Evolutionary conservation across 2,329 filamentous ascomycete genomes (phyloP), one percentile per base, ranked within the genome.

Genomic region (Colletotrichum higginsianum): DNA sequence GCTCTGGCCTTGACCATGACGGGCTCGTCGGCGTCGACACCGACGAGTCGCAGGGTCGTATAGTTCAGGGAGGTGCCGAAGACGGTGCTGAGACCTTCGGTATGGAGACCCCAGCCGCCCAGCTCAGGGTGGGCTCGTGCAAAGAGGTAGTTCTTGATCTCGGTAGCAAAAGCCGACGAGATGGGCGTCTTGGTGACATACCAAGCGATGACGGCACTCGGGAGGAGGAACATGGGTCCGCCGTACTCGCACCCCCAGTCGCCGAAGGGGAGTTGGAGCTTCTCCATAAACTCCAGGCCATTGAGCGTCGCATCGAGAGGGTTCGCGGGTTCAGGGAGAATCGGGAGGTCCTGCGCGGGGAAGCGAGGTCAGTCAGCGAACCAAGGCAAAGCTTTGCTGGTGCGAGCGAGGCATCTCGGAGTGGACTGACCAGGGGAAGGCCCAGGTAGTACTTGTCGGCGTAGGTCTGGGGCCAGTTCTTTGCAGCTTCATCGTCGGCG

Each of bases 161-260:
- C 96, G 55, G 91, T 94, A 26, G 92, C 91, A 80, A 95, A 92
- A 70, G 93, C 90, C 73, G 90, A 89, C 1, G 95, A 91, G 68
- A 99, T 94, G 4, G 93, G 93, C 63, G 94, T 98, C 79, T 95
- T 91, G 73, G 95, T 98, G 63, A 93, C 93, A 80, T 97, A 95
- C 91, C 94, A 97, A 38, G 93, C 88, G 75, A 97, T 90, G 73
- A 98, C 90, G 26, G 98, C 81, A 55, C 96, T 94, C 0, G 96
- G 94, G 1, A 98, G 86, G 49, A 98, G 88, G 79, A 99, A 99
- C 94, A 98, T 96, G 4, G 96, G 96, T 0, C 96, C 96, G 66
- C 96, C 96, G 84, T 99, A 99, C 81, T 99, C 96, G 84, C 96
- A 98, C 6, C 88, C 96, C 96, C 96, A 99, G 79, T 98, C 94